phyloP scores from a whole-genome alignment of 83 land plant genomes.

The Picea mariana region DNA sequence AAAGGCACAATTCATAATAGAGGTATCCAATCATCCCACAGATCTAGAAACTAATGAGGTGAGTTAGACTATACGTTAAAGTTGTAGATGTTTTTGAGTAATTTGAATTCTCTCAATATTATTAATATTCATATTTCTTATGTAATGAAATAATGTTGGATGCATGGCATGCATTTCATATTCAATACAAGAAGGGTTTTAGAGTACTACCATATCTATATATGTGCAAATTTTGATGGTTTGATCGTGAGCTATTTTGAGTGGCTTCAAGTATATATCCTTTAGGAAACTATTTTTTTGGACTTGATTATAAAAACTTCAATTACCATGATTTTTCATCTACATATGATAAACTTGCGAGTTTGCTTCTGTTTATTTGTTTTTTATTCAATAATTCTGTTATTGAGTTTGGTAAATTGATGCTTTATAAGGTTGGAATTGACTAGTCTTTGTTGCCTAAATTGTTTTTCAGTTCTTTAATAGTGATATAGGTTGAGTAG shows the following conservation, averaged over 20 bases:
- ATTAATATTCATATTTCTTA: not conserved
- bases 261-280: constrained; percentile 87
- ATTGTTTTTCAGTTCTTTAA: not conserved
- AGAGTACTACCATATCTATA: constrained; percentile 69
- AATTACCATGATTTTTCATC: not conserved
- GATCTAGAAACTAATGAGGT: constrained; percentile 95
- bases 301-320: not conserved
- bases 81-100: not conserved
- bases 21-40: constrained; percentile 96
- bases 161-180: constrained; percentile 9
- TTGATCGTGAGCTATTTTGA: constrained; percentile 96
- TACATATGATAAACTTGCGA: too few species aligned
- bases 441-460: not conserved
- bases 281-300: not conserved
- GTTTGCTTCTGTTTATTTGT: too few species aligned
- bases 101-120: not conserved
- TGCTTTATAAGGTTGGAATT: not conserved
- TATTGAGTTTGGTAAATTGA: not conserved
- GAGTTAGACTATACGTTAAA: not conserved
- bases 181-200: constrained; percentile 82
- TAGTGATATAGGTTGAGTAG: not conserved
- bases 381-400: too few species aligned
- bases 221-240: constrained; percentile 90
- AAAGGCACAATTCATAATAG: constrained; percentile 82
- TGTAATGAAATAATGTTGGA: not conserved